phyloP scores from a whole-genome alignment of 2,329 filamentous ascomycete genomes.

The Ascochyta koolunga region DNA sequence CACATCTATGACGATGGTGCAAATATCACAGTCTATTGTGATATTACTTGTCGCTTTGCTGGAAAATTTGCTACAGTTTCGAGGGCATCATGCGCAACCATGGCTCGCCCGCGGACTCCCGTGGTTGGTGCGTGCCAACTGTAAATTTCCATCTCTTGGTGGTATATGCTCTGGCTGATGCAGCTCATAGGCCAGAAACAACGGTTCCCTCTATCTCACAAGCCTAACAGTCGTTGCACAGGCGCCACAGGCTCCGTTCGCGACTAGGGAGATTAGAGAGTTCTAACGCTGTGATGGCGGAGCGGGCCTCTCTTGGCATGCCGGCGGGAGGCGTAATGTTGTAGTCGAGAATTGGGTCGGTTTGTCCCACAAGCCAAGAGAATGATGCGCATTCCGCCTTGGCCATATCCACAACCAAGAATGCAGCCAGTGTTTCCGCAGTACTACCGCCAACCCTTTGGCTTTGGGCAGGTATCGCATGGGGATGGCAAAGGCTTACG shows the following conservation, averaged over 20 bases:
- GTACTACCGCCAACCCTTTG: constrained; percentile 28
- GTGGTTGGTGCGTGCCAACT: constrained; percentile 21
- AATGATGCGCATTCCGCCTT: constrained; percentile 33
- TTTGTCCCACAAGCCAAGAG: constrained; percentile 29
- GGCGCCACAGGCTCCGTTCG: constrained; percentile 9
- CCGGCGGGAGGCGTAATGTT: constrained; percentile 24
- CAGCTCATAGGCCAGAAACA: constrained; percentile 19
- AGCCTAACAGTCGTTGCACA: constrained; percentile 13
- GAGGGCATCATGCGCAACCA: constrained; percentile 21
- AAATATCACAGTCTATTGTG: background rate
- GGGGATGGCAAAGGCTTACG: constrained; percentile 5
- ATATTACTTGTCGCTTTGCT: constrained; percentile 1
- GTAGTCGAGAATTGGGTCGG: constrained; percentile 26
- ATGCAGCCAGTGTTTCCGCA: constrained; percentile 21
- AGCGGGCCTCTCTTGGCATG: constrained; percentile 33
- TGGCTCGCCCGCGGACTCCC: constrained; percentile 18
- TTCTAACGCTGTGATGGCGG: constrained; percentile 25
- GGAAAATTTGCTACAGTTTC: constrained; percentile 2
- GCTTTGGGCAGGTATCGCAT: constrained; percentile 25
- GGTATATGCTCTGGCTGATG: constrained; percentile 14
- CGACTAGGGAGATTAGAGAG: constrained; percentile 23
- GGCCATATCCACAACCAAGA: constrained; percentile 16
- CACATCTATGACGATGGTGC: constrained; percentile 10
- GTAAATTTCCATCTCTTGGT: constrained; percentile 8
- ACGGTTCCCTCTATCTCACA: constrained; percentile 20